phyloP scores from a whole-genome alignment of 768 basidiomycete species.

The Tulasnella sp. region DNA sequence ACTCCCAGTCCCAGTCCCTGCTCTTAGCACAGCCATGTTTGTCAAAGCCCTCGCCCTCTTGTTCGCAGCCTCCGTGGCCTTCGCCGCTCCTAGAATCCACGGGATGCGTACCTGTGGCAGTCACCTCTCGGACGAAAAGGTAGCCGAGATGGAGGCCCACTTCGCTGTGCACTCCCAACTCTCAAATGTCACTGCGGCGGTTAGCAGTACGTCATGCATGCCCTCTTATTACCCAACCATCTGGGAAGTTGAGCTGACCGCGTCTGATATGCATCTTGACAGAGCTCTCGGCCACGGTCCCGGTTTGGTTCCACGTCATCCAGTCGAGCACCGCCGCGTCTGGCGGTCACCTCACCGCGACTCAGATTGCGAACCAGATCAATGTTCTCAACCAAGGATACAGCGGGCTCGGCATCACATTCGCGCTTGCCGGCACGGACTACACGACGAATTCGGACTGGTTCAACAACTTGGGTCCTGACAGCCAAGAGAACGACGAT shows the following conservation, averaged over 20 bases:
- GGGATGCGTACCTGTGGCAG: background rate
- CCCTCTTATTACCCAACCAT: background rate
- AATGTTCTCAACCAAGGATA: slow-evolving; percentile 19
- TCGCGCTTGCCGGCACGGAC: slow-evolving; percentile 19
- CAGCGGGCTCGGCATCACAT: slow-evolving; percentile 18
- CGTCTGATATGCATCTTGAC: background rate
- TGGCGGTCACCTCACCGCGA: background rate
- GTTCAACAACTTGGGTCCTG: slow-evolving; percentile 23
- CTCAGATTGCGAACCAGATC: slow-evolving; percentile 21
- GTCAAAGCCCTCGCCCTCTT: too few species aligned
- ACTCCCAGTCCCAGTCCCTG: too few species aligned
- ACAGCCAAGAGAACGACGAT: slow-evolving; percentile 25
- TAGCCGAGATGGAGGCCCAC: slow-evolving; percentile 9
- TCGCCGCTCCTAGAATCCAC: background rate
- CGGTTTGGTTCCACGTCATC: slow-evolving; percentile 3
- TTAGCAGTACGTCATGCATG: background rate
- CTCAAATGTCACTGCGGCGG: background rate
- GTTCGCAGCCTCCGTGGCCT: background rate
- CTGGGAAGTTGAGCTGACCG: background rate
- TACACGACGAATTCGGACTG: slow-evolving; percentile 21
- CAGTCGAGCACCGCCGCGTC: background rate
- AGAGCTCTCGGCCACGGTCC: background rate
- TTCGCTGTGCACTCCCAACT: background rate
- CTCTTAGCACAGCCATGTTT: too few species aligned
- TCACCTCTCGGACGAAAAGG: background rate